A percentile compares a stretch with the other conserved stretches of the same genome.
Conservation (phyloP, 2,329 filamentous ascomycete genomes). For the Neurospora crassa region DNA sequence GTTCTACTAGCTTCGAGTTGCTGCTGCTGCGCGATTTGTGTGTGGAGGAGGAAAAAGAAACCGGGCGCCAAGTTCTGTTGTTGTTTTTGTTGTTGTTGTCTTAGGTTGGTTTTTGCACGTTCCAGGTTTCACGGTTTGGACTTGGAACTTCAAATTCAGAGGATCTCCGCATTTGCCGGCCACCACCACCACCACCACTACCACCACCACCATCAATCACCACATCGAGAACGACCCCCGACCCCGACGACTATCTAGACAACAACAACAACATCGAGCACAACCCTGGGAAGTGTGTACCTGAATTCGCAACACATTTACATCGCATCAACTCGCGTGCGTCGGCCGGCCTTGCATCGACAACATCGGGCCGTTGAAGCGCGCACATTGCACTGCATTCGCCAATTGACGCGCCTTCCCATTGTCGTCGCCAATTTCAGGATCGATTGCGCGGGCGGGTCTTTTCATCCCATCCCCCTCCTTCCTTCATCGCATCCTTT, state of each 20-base stretch:
- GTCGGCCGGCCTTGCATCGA: neutral
- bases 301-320: too few species aligned
- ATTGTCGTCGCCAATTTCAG: neutral
- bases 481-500: neutral
- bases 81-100: too few species aligned
- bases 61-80: neutral
- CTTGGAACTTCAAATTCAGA: neutral
- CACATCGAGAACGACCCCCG: neutral
- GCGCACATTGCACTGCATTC: neutral
- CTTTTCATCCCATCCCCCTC: neutral
- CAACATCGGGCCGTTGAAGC: neutral
- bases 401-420: neutral
- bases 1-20: neutral
- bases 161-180: neutral
- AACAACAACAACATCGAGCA: neutral
- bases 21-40: slow-evolving; percentile 11
- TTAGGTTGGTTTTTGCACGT: neutral
- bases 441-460: neutral
- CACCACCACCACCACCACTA: neutral
- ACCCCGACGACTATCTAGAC: neutral
- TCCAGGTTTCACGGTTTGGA: neutral
- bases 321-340: neutral
- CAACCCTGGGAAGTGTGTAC: neutral
- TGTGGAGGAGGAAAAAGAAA: neutral
- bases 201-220: neutral